phyloP scores from a whole-genome alignment of 805 yeast genomes.

The Kuraishia capsulata region DNA sequence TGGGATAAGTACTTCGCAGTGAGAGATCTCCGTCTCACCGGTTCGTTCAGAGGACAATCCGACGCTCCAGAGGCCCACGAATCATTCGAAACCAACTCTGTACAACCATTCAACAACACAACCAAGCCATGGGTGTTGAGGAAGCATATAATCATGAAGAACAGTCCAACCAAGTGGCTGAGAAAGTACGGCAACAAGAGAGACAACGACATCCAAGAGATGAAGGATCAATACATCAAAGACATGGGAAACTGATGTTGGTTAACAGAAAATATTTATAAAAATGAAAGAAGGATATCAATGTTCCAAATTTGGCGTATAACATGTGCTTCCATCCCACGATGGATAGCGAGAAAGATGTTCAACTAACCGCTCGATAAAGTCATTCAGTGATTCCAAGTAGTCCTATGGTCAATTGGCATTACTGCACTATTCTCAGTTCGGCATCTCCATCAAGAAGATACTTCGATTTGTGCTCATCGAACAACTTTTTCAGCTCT shows the following conservation, averaged over 20 bases:
- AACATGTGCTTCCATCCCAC: too few species aligned
- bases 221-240: conserved; percentile 24
- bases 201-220: conserved; percentile 21
- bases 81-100: conserved; percentile 62
- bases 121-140: conserved; percentile 27
- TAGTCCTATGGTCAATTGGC: too few species aligned
- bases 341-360: too few species aligned
- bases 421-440: conserved; percentile 33
- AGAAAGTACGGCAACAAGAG: conserved; percentile 22
- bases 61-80: conserved; percentile 67
- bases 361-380: too few species aligned
- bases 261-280: not conserved
- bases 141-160: conserved; percentile 29
- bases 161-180: conserved; percentile 26
- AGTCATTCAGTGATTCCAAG: not conserved
- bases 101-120: conserved; percentile 22
- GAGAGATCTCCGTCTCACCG: conserved; percentile 72
- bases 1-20: conserved; percentile 53
- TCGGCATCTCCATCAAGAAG: conserved; percentile 38
- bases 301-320: not conserved
- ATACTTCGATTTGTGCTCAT: conserved; percentile 51
- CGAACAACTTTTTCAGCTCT: conserved; percentile 53
- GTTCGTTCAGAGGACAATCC: conserved; percentile 59
- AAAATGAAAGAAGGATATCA: not conserved
- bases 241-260: conserved; percentile 21